These are phyloP conservation scores for Linum usitatissimum DNA, from an alignment of 345 rosid species.

Conservation along the genomic window DNA sequence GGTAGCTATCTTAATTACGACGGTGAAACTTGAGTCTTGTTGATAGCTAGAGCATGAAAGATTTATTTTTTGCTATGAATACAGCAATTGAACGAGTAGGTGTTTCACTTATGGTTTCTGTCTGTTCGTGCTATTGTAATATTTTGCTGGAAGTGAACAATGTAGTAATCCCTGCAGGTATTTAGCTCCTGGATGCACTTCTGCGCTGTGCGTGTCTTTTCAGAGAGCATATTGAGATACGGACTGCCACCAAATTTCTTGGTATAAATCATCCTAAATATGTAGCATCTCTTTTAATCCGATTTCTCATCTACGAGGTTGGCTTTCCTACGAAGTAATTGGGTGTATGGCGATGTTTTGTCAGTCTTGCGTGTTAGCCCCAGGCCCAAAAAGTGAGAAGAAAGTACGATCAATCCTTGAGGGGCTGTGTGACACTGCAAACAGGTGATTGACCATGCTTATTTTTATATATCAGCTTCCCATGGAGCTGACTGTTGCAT, in stretches of 20 bases:
- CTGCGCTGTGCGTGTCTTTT: slow-evolving; percentile 87
- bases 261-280: slow-evolving; percentile 35
- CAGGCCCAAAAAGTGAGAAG: slow-evolving; percentile 73
- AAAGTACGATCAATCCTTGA: slow-evolving; percentile 91
- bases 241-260: slow-evolving; percentile 93
- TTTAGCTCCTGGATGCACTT: slow-evolving; percentile 99
- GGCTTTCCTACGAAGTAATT: slow-evolving; percentile 13
- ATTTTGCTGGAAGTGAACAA: slow-evolving; percentile 5
- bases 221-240: slow-evolving; percentile 96
- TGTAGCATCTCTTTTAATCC: neutral
- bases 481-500: no score
- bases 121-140: neutral
- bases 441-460: slow-evolving; percentile 45
- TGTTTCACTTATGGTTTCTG: no score
- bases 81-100: no score
- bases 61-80: no score
- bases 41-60: neutral
- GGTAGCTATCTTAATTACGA: no score
- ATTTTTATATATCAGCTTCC: slow-evolving; percentile 2
- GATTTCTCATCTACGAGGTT: slow-evolving; percentile 5
- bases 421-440: slow-evolving; percentile 51
- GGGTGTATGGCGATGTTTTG: slow-evolving; percentile 5
- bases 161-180: slow-evolving; percentile 43
- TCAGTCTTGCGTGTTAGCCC: slow-evolving; percentile 87
- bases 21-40: neutral